Evolutionary conservation across 768 basidiomycete genomes (phyloP), one percentile per base, ranked within the genome.

Genomic region (Hirschioporus abietinus): DNA sequence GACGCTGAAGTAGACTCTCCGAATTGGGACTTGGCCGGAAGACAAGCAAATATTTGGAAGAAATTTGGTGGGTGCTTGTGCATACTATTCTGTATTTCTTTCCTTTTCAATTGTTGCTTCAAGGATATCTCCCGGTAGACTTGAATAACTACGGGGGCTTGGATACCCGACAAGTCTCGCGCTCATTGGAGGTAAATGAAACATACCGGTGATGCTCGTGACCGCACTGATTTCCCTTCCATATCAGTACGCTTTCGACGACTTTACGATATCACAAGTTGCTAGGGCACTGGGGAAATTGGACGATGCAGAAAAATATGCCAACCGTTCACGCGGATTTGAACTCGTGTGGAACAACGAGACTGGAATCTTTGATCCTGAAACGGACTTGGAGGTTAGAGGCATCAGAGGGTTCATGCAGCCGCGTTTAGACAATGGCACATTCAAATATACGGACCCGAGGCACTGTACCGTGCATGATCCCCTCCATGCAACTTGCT

Each of bases 261-360:
- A 65, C 36, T 65, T 65, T 27, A n/a, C 64, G 7, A 65, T 65
- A n/a, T 52, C 64, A 15, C 64, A 65, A 65, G 64, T 65, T n/a
- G 64, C 64, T 1, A 65, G 27, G 20, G 52, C 59, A 3, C 20
- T 65, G 64, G 64, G 42, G 27, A 65, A 65, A 18, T 18, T 23
- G 15, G 64, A 42, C 9, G 64, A 65, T 24, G 30, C 36, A 1
- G 36, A 23, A 25, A 65, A 65, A 30, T 61, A 61, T 34, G 64
- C 59, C 24, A 27, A 58, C 24, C 35, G 52, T 3, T 65, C 42
- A 2, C 63, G 2, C 35, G 34, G 42, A 25, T 57, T 57, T 36
- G 35, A 57, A 18, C 60, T 61, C 23, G 60, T 61, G 60, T 61
- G 60, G 60, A 61, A 61, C 18, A 25, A 25, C 30, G 23, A 24